Conservation (phyloP, 257 asterid species). For the Thymus quinquecostatus region DNA sequence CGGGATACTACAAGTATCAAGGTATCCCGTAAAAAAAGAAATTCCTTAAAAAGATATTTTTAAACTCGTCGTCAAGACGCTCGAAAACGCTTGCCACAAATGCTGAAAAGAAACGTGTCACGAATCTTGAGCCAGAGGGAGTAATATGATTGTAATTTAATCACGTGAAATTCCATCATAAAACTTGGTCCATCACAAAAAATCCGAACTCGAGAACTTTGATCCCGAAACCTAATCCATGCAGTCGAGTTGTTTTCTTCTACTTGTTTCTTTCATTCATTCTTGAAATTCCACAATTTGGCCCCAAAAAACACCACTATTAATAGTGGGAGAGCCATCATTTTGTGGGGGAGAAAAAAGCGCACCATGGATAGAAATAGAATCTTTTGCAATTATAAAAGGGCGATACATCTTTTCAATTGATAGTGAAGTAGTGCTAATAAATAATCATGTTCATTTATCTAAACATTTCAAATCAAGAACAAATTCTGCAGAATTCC, state of each 20-base stretch:
- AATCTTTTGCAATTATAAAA: conserved; percentile 24
- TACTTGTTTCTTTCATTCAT: neutral
- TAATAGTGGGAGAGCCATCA: conserved; percentile 32
- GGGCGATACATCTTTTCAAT: conserved; percentile 20
- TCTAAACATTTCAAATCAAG: neutral
- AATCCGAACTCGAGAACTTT: neutral
- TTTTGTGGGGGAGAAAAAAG: conserved; percentile 9
- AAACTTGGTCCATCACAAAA: neutral
- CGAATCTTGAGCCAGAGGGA: no score
- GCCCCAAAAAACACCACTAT: conserved; percentile 10
- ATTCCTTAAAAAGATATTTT: no score
- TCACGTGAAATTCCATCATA: no score
- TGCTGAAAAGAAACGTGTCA: no score
- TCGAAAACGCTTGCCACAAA: no score
- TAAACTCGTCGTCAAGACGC: no score
- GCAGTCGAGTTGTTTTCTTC: neutral
- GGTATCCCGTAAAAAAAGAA: no score
- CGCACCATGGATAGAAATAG: conserved; percentile 24
- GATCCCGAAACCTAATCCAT: no score
- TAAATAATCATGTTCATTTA: conserved; percentile 4
- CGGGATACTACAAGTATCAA: no score
- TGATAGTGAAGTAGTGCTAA: neutral
- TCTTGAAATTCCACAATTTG: conserved; percentile 1
- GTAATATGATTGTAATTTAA: no score
- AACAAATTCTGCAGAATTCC: no score